Base-by-base conservation (phyloP, 2,329 filamentous ascomycete species). In the Apiospora kogelbergensis region DNA sequence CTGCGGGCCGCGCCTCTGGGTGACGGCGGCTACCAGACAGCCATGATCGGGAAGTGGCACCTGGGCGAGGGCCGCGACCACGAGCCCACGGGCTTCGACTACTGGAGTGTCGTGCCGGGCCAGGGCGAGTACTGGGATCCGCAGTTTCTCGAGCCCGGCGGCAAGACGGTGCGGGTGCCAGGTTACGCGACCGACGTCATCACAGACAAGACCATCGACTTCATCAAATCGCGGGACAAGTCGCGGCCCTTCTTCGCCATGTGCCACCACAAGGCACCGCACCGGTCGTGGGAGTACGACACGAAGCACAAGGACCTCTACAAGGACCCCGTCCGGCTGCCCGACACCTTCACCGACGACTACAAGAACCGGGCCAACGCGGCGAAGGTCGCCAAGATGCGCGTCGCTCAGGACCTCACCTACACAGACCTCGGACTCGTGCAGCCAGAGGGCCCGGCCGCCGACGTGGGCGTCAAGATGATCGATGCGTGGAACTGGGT, bases 241-340 rank as follows among this genome's bases (percentile, higher is more conserved):
- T 76, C 78, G 9, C 78, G 78, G 68, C 84, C 84, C 0, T 87
- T 87, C 75, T 87, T 86, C 72, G 72, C 86, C 57, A 87, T 88
- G 85, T 87, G 84, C 72, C 85, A 87, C 71, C 85, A 88, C 74
- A 88, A 88, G 71, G 85, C 85, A 0, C 85, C 85, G 0, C 85
- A 88, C 71, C 79, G 84, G 3, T 81, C 79, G 17, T 87, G 85
- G 85, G 84, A 87, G 71, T 85, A 78, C 67, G 78, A 87, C 69
- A 72, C 78, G 6, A 84, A 84, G 70, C 83, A 88, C 74, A 83
- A 83, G 68, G 46, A 81, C 60, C 74, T 87, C 2, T 88, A 87
- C 73, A 79, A 75, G 1, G 81, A 86, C 10, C 80, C 80, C 0
- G 76, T 86, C 57, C 77, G 77, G 13, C 72, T 87, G 0, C 85